Base-by-base conservation (phyloP, 2,329 filamentous ascomycete species). In the Paecilomyces niveus region DNA sequence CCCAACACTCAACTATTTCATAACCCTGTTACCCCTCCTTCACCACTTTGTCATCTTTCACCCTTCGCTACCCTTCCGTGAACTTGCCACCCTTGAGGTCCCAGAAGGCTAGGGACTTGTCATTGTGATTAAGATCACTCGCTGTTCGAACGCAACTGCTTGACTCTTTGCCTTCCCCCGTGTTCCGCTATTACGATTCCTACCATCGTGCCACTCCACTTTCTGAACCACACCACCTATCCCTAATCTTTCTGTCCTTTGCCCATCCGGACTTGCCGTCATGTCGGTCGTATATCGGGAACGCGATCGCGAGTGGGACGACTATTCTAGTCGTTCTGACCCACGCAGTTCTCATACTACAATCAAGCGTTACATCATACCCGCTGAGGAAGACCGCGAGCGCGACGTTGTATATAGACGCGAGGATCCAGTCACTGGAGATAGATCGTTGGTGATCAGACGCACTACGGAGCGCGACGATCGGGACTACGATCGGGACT, bases 341-440 rank as follows among this genome's bases (percentile, higher is more conserved):
- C 77, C 73, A 29, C 71, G 70, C 61, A 70, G 74, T 61, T 81
- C 80, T 65, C 82, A 80, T 63, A 83, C 81, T 6, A 52, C 50
- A 10, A 80, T 86, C 64, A 84, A 83, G 68, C 82, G 84, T 65
- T 87, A 87, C 75, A 73, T 78, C 64, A 71, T 80, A 58, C 70
- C 74, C 26, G 62, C 72, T 32, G 74, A 76, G n/a, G 74, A 77
- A 52, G 68, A 73, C 52, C 71, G 74, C 55, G 67, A 70, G 21
- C 68, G 70, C 56, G 69, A 72, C 18, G 72, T 72, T 57, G 65
- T 70, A 54, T 67, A 65, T 55, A 65, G 69, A 51, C 69, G 70
- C 51, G 72, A 73, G 9, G 68, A 73, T 52, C 64, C 67, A 54
- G 53, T 60, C 50, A 63, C 62, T 11, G 66, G 68, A 61, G 71